Evolutionary conservation across 345 rosid genomes (phyloP), one percentile per base, ranked within the genome.

Genomic region (Theobroma cacao): DNA sequence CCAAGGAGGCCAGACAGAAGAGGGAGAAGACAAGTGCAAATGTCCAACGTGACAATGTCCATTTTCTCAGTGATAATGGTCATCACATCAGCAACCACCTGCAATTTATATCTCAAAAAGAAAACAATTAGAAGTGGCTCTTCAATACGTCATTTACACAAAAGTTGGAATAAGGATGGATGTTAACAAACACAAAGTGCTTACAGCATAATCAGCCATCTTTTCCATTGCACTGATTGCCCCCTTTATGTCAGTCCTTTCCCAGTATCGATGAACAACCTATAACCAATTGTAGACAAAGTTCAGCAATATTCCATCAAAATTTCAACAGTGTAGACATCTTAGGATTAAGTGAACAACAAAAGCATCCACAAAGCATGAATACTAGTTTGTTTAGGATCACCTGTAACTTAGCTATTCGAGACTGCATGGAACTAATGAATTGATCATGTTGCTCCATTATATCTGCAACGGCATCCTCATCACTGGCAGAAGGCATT

Each of bases 361-460:
- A 30, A 50, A 31, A 41, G 4, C 68, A 79, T 50, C 33, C 12
- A 31, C 26, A 48, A 34, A 64, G 68, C 67, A 74, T 70, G 69
- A 69, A 60, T 72, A 79, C 41, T 76, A 71, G 52, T 79, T 82
- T 78, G 52, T 63, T 66, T n/a, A 34, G 43, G 63, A 63, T 77
- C 84, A 97, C 99, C 99, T 97, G 98, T 87, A 97, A 85, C 86
- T 91, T 97, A 24, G 93, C 88, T 63, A 94, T 83, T 56, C 99
- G 98, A 80, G 98, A 91, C 68, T 90, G 95, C 98, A 97, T 91
- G 53, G 93, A 89, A 93, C 94, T 88, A 86, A 90, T 56, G 81
- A 94, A 94, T 80, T 97, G 97, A 64, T 85, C 90, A 86, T 92
- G 99, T 18, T 85, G 90, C 83, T 84, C 97, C 90, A 94, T 80